These are phyloP conservation scores for Cryptosporidium meleagridis DNA, from an alignment of 169 alveolate genomes.

Conservation along the genomic window DNA sequence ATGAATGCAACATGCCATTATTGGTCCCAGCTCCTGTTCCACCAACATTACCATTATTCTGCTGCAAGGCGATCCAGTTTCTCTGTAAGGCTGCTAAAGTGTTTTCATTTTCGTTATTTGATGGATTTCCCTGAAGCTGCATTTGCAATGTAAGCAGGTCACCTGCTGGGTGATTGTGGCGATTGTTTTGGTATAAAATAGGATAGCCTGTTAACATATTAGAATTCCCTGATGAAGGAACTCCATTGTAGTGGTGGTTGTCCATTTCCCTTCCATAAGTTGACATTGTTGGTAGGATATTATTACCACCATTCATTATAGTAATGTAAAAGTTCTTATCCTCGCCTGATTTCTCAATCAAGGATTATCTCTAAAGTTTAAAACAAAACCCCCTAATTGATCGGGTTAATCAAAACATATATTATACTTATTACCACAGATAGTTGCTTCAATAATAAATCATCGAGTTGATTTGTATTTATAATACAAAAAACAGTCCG, in stretches of 20 bases:
- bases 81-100: slow-evolving; percentile 73
- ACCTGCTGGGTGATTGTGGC: slow-evolving; percentile 71
- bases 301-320: slow-evolving; percentile 71
- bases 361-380: slow-evolving; percentile 20
- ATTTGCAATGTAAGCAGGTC: slow-evolving; percentile 62
- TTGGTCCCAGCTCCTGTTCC: slow-evolving; percentile 26
- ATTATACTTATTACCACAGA: slow-evolving; percentile 17
- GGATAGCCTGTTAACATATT: slow-evolving; percentile 66
- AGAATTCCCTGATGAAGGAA: slow-evolving; percentile 63
- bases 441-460: neutral
- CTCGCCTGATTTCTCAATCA: slow-evolving; percentile 44
- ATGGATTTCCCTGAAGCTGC: slow-evolving; percentile 64
- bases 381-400: neutral
- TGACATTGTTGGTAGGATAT: slow-evolving; percentile 59
- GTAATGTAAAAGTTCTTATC: neutral
- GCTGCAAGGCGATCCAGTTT: slow-evolving; percentile 74
- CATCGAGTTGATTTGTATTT: slow-evolving; percentile 4
- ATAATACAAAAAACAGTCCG: neutral
- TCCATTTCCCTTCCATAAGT: slow-evolving; percentile 71
- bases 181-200: slow-evolving; percentile 59
- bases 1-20: slow-evolving; percentile 48
- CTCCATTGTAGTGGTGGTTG: slow-evolving; percentile 64
- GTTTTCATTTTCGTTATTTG: slow-evolving; percentile 62
- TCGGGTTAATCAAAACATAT: slow-evolving; percentile 18
- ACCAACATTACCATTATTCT: slow-evolving; percentile 34